A percentile compares a stretch with the other conserved stretches of the same genome.
These are phyloP conservation scores for Calendula officinalis DNA, from an alignment of 129 eudicot genomes.

Conservation along the genomic window DNA sequence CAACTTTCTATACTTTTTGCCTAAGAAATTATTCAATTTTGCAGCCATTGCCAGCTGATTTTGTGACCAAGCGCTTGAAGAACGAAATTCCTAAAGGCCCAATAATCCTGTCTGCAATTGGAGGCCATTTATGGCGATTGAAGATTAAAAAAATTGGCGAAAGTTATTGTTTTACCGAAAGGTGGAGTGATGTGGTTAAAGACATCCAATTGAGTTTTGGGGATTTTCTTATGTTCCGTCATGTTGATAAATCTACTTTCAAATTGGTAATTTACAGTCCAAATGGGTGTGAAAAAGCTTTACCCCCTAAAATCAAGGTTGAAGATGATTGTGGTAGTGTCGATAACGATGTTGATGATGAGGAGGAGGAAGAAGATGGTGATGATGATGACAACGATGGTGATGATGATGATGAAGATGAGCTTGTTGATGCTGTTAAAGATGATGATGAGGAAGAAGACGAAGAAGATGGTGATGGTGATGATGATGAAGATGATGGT, in stretches of 20 bases:
- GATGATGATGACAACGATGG: neutral
- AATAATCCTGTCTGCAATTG: neutral
- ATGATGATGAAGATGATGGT: neutral
- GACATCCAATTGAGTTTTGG: slow-evolving; percentile 23
- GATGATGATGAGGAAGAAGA: neutral
- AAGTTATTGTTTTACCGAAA: neutral
- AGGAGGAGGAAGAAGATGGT: neutral
- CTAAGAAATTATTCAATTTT: neutral
- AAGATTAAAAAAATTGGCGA: slow-evolving; percentile 3
- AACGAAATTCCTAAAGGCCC: slow-evolving; percentile 17
- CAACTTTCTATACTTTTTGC: neutral
- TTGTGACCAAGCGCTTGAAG: slow-evolving; percentile 4
- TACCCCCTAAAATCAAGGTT: neutral
- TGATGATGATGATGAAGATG: neutral
- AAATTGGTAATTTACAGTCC: slow-evolving; percentile 3
- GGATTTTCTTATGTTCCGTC: slow-evolving; percentile 19
- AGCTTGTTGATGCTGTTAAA: neutral
- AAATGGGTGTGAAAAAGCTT: slow-evolving; percentile 18
- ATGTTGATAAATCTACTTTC: slow-evolving; percentile 20
- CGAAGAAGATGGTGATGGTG: neutral
- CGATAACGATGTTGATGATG: neutral
- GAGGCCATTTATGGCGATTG: slow-evolving; percentile 19
- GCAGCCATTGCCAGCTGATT: slow-evolving; percentile 26
- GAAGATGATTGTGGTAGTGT: neutral
- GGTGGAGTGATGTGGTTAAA: slow-evolving; percentile 23